Evolutionary conservation across 208 protist genomes (phyloP).

Genomic region (Naegleria lovaniensis): DNA sequence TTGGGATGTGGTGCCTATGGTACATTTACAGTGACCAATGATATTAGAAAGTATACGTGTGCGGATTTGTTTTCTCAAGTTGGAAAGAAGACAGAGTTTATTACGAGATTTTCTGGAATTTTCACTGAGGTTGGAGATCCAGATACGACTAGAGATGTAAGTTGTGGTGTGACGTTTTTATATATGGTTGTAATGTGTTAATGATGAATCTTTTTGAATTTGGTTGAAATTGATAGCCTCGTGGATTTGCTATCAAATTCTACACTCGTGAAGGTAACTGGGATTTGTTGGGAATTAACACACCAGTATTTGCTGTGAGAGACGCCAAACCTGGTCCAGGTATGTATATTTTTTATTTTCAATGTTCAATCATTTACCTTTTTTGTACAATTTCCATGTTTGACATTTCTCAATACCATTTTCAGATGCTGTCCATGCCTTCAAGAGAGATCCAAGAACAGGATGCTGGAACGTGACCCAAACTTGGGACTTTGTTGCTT

Average conservation of each 20-base stretch:
- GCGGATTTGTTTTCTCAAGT: slow-evolving; percentile 59
- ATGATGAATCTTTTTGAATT: too few species aligned
- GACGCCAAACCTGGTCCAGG: not conserved
- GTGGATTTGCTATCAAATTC: slow-evolving; percentile 28
- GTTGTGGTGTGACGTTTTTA: not conserved
- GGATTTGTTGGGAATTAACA: slow-evolving; percentile 64
- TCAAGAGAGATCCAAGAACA: slow-evolving; percentile 59
- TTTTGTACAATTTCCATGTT: not conserved
- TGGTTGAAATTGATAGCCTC: not conserved
- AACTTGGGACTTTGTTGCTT: slow-evolving; percentile 58
- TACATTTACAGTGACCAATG: slow-evolving; percentile 3
- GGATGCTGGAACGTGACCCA: slow-evolving; percentile 36
- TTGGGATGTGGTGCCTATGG: slow-evolving; percentile 8
- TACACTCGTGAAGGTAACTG: slow-evolving; percentile 63
- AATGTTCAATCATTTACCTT: too few species aligned
- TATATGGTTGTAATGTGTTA: too few species aligned
- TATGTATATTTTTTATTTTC: too few species aligned
- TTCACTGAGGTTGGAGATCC: slow-evolving; percentile 53
- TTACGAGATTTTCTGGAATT: slow-evolving; percentile 69
- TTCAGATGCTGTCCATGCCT: slow-evolving; percentile 58
- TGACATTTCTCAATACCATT: not conserved
- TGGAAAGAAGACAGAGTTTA: slow-evolving; percentile 59
- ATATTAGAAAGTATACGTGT: slow-evolving; percentile 49
- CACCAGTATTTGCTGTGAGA: slow-evolving; percentile 65
- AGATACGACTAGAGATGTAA: slow-evolving; percentile 5